Conservation (phyloP, 1,139 yeast species). For the Suhomyces maxii region DNA sequence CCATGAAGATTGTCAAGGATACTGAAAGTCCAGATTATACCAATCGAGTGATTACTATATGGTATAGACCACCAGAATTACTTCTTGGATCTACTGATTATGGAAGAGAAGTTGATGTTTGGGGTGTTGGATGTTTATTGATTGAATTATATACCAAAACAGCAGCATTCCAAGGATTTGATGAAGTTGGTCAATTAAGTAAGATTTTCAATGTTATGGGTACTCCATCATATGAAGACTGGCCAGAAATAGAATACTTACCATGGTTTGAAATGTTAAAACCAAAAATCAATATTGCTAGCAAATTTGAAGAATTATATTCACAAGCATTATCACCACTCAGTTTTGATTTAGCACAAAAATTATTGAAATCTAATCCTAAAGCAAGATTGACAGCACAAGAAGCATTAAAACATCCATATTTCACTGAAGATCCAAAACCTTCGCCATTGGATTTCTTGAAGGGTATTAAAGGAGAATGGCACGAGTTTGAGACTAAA, state of each 20-base stretch:
- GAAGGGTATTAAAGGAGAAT: conserved; percentile 68
- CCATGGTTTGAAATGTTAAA: conserved; percentile 93
- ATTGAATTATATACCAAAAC: conserved; percentile 73
- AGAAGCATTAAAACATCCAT: conserved; percentile 63
- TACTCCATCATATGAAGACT: conserved; percentile 69
- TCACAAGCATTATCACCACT: conserved; percentile 47
- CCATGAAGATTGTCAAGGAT: conserved; percentile 56
- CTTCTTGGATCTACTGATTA: conserved; percentile 87
- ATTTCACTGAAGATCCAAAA: conserved; percentile 66
- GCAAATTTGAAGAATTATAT: conserved; percentile 52
- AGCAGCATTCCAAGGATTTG: conserved; percentile 85
- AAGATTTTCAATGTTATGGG: conserved; percentile 85
- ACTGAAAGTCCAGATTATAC: conserved; percentile 75
- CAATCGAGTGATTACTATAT: conserved; percentile 88
- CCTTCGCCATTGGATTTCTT: conserved; percentile 53
- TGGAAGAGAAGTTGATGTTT: conserved; percentile 88
- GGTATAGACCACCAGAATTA: conserved; percentile 98
- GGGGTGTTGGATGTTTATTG: conserved; percentile 95
- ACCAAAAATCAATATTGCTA: conserved; percentile 51
- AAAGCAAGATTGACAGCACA: conserved; percentile 58
- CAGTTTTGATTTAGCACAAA: conserved; percentile 65
- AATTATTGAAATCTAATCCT: conserved; percentile 71
- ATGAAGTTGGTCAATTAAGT: conserved; percentile 80
- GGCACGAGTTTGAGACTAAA: conserved; percentile 98
- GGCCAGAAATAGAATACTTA: conserved; percentile 75